These are phyloP conservation scores for Nannochloris sp. DNA, from an alignment of 139 green algal species.

Conservation along the genomic window DNA sequence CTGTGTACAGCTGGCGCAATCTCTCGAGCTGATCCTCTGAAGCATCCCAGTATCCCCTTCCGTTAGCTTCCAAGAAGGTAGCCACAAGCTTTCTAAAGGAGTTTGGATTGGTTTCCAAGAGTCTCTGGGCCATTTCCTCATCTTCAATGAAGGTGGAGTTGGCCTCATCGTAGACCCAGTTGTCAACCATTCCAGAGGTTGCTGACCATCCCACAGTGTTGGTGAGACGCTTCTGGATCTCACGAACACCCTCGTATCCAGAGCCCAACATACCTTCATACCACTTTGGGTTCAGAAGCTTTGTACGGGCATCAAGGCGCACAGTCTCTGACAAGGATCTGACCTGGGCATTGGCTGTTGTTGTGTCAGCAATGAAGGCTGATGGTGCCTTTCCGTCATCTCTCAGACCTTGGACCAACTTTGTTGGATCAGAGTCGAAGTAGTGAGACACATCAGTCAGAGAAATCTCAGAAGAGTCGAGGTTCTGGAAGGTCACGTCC, in stretches of 20 bases:
- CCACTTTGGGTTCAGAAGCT: slow-evolving; percentile 99
- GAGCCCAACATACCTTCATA: slow-evolving; percentile 94
- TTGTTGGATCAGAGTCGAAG: slow-evolving; percentile 98
- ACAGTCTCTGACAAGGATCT: slow-evolving; percentile 90
- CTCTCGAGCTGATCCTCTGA: slow-evolving; percentile 86
- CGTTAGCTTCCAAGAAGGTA: slow-evolving; percentile 98
- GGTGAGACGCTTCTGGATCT: slow-evolving; percentile 99
- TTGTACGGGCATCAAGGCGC: slow-evolving; percentile 93
- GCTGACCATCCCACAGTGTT: slow-evolving; percentile 99
- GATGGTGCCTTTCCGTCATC: slow-evolving; percentile 74
- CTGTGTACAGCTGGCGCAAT: slow-evolving; percentile 75
- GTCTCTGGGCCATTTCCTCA: slow-evolving; percentile 57
- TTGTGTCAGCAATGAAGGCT: slow-evolving; percentile 98
- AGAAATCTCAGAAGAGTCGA: slow-evolving; percentile 95
- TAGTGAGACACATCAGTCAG: slow-evolving; percentile 92
- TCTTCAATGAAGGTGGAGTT: slow-evolving; percentile 89
- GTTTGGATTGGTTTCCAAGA: slow-evolving; percentile 98
- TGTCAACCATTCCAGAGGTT: slow-evolving; percentile 90
- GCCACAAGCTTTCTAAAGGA: slow-evolving; percentile 83
- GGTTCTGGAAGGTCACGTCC: slow-evolving; percentile 98
- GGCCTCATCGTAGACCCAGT: slow-evolving; percentile 99
- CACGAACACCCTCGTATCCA: slow-evolving; percentile 96
- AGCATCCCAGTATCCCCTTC: slow-evolving; percentile 93
- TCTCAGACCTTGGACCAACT: slow-evolving; percentile 89
- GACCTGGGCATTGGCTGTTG: slow-evolving; percentile 95